Evolutionary conservation across 2,329 filamentous ascomycete species (phyloP).

Genomic region (Harringtonia aguacate): DNA sequence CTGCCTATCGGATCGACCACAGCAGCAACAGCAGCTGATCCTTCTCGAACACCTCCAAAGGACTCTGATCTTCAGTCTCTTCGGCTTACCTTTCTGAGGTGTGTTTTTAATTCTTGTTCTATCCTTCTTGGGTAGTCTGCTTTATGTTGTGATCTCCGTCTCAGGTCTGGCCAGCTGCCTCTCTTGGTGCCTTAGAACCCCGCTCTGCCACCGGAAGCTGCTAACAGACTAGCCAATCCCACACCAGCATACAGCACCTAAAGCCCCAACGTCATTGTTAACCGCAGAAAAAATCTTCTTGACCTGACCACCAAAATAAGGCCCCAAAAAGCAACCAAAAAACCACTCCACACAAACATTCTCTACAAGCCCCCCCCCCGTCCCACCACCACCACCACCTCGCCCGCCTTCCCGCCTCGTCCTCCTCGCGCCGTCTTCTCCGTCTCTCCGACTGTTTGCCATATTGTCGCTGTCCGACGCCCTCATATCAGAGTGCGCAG

Average conservation of each 20-base stretch:
- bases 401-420: constrained; percentile 13
- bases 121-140: too few species aligned
- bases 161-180: not conserved
- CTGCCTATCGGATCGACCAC: too few species aligned
- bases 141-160: not conserved
- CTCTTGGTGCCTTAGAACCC: constrained; percentile 5
- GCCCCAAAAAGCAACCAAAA: constrained; percentile 3
- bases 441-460: constrained; percentile 13
- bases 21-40: too few species aligned
- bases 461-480: too few species aligned
- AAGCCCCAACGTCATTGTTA: constrained; percentile 12
- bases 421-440: constrained; percentile 14
- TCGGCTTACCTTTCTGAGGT: too few species aligned
- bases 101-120: not conserved
- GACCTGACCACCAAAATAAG: constrained; percentile 7
- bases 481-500: not conserved
- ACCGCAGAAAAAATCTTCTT: constrained; percentile 9
- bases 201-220: constrained; percentile 8
- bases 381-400: constrained; percentile 11
- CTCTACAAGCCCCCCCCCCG: constrained; percentile 4
- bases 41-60: too few species aligned
- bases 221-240: constrained; percentile 7
- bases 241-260: constrained; percentile 1
- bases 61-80: too few species aligned
- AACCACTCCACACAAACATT: constrained; percentile 3